phyloP scores from a whole-genome alignment of 1,284 basidiomycete genomes.

The Sporisorium scitamineum region DNA sequence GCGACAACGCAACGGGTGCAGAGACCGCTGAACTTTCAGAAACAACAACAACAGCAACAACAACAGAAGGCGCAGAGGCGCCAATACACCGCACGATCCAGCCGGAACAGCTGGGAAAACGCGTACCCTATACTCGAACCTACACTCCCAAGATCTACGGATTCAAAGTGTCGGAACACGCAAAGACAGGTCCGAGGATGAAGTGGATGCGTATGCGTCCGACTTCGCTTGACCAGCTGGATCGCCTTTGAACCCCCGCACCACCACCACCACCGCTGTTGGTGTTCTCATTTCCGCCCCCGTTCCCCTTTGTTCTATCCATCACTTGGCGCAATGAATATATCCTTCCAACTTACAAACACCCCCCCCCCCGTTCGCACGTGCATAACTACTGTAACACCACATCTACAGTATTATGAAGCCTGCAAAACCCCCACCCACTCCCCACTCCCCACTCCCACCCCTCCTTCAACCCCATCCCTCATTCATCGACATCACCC shows the following conservation, averaged over 20 bases:
- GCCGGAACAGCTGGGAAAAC: slow-evolving; percentile 54
- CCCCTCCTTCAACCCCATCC: neutral
- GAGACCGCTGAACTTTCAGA: neutral
- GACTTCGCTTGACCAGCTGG: slow-evolving; percentile 81
- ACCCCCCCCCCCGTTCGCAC: no score
- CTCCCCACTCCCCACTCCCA: neutral
- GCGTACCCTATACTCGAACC: slow-evolving; percentile 72
- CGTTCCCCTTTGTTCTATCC: neutral
- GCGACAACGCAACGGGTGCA: no score
- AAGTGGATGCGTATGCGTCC: slow-evolving; percentile 91
- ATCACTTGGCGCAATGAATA: no score
- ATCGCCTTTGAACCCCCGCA: slow-evolving; percentile 65
- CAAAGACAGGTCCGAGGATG: slow-evolving; percentile 93
- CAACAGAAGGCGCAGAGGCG: slow-evolving; percentile 72
- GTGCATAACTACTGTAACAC: no score
- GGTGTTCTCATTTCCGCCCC: no score
- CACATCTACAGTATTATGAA: no score
- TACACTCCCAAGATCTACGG: slow-evolving; percentile 94
- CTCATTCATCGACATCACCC: neutral
- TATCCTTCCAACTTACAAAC: no score
- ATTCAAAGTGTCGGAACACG: slow-evolving; percentile 74
- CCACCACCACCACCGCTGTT: neutral
- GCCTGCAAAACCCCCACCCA: no score
- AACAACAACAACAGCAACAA: slow-evolving; percentile 70
- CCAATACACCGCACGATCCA: slow-evolving; percentile 35